Percentiles rank a stretch among this genome's conserved stretches.
Evolutionary conservation across 345 rosid species (phyloP).

Genomic region (Clausena lansium): DNA sequence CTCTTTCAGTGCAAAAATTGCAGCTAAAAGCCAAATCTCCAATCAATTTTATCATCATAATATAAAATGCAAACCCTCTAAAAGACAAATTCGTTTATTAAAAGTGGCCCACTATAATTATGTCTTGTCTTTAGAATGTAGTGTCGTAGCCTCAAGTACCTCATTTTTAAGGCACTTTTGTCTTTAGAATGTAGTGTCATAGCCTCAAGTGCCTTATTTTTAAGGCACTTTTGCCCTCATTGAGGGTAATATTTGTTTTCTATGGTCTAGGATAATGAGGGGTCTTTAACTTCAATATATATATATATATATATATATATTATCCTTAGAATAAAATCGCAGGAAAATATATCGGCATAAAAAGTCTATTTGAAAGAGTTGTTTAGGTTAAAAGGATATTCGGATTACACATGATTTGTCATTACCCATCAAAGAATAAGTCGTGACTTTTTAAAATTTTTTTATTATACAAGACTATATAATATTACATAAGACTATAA

Average conservation of each 20-base stretch:
- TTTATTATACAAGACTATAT: no score
- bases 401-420: conserved; percentile 5
- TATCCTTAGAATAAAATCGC: conserved; percentile 6
- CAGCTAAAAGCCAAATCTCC: conserved; percentile 43
- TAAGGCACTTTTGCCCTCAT: neutral
- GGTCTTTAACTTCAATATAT: no score
- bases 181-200: no score
- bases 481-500: no score
- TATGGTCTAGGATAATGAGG: neutral
- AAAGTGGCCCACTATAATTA: conserved; percentile 16
- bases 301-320: no score
- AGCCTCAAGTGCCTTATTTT: no score
- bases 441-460: no score
- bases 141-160: neutral
- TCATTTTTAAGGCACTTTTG: no score
- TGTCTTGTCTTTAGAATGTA: neutral
- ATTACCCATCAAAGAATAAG: neutral
- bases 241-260: conserved; percentile 2
- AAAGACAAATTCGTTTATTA: conserved; percentile 14
- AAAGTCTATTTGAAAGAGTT: neutral
- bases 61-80: neutral
- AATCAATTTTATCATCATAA: conserved; percentile 23
- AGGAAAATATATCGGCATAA: conserved; percentile 1
- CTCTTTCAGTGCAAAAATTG: conserved; percentile 2
- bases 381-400: conserved; percentile 24